phyloP scores from a whole-genome alignment of 108 stramenopile species.

The Skeletonema grethae region DNA sequence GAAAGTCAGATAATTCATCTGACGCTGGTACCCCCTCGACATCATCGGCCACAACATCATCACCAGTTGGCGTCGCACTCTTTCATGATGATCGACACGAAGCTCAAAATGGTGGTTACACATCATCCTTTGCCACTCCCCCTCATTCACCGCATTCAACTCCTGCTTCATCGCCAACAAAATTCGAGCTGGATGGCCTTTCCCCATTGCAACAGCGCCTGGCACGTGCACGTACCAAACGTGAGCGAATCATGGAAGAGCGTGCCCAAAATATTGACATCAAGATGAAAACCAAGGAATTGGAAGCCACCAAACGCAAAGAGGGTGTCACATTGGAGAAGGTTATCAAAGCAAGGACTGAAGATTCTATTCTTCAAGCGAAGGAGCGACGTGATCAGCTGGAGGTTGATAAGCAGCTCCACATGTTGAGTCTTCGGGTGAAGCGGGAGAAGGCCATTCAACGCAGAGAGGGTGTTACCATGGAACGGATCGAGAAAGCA shows the following conservation, averaged over 20 bases:
- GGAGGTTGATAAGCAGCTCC: neutral
- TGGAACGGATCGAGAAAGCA: conserved; percentile 14
- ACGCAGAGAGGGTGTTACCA: conserved; percentile 23
- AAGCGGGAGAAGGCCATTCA: conserved; percentile 18
- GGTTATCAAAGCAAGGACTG: conserved; percentile 1
- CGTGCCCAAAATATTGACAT: neutral
- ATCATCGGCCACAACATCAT: neutral
- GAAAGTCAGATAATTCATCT: neutral
- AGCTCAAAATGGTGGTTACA: neutral
- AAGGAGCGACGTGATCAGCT: conserved; percentile 1
- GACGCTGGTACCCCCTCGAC: neutral
- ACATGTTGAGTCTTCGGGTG: neutral
- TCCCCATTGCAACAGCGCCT: conserved; percentile 34
- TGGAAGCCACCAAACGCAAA: neutral
- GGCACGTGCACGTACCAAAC: conserved; percentile 22
- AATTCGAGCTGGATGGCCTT: neutral
- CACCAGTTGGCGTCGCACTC: neutral
- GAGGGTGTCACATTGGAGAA: conserved; percentile 8
- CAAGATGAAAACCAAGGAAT: conserved; percentile 2
- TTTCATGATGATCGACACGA: neutral
- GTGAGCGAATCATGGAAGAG: conserved; percentile 12
- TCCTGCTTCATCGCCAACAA: conserved; percentile 1
- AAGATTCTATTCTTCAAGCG: conserved; percentile 5
- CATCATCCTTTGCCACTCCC: conserved; percentile 4
- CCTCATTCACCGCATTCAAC: neutral